These are phyloP conservation scores for Phoma sp. DNA, from an alignment of 2,329 filamentous ascomycete species.

Conservation along the genomic window DNA sequence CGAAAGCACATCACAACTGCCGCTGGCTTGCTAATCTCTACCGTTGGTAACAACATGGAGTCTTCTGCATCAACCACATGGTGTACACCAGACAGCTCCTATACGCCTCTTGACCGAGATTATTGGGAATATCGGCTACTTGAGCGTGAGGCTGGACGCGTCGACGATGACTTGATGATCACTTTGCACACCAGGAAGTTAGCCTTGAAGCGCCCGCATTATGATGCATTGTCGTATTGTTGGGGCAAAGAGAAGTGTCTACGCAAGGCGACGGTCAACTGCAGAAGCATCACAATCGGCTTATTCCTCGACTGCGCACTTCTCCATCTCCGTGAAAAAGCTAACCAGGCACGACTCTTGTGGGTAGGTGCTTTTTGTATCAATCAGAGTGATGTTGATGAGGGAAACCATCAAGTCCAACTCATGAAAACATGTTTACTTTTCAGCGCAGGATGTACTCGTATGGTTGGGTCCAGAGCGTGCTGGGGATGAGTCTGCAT, in stretches of 20 bases:
- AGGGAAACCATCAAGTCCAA: slow-evolving; percentile 15
- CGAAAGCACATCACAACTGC: too few species aligned
- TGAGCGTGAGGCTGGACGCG: slow-evolving; percentile 1
- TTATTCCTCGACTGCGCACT: slow-evolving; percentile 14
- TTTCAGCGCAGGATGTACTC: slow-evolving; percentile 1
- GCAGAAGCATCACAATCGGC: neutral
- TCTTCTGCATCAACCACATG: too few species aligned
- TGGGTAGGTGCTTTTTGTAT: slow-evolving; percentile 18
- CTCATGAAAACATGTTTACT: slow-evolving; percentile 17
- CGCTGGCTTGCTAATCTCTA: too few species aligned
- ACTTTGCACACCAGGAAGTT: neutral
- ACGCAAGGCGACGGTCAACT: neutral
- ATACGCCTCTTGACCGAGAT: neutral
- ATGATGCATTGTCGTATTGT: slow-evolving; percentile 18
- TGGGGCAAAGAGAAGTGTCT: slow-evolving; percentile 6
- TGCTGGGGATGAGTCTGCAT: neutral
- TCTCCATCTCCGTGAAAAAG: slow-evolving; percentile 1
- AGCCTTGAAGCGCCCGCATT: neutral
- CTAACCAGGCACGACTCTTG: neutral
- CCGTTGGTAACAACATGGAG: too few species aligned
- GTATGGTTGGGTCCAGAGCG: slow-evolving; percentile 10
- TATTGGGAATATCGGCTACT: slow-evolving; percentile 5
- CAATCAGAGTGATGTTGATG: slow-evolving; percentile 12
- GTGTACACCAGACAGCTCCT: neutral
- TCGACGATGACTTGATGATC: slow-evolving; percentile 5